phyloP scores from a whole-genome alignment of 2,329 filamentous ascomycete species.

The Phyllosticta capitalensis region DNA sequence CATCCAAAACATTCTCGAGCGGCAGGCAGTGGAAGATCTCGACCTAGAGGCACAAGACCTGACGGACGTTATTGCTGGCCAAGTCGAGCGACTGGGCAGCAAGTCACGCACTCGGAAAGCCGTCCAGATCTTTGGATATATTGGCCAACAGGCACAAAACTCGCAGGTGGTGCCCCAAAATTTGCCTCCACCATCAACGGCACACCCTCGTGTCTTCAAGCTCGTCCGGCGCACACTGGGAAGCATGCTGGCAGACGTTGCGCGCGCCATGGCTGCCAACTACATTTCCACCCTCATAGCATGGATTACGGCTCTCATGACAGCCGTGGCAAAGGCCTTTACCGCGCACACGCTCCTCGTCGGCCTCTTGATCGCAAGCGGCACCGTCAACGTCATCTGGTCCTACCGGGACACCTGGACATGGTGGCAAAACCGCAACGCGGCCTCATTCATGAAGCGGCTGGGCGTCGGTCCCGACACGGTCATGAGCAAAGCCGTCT shows the following conservation, averaged over 20 bases:
- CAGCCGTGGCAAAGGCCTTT: conserved; percentile 56
- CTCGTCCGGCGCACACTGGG: conserved; percentile 49
- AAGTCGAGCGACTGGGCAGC: conserved; percentile 63
- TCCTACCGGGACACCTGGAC: conserved; percentile 61
- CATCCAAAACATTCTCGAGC: conserved; percentile 33
- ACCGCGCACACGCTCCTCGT: conserved; percentile 69
- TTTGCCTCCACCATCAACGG: neutral
- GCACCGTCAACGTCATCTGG: conserved; percentile 63
- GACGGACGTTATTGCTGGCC: conserved; percentile 65
- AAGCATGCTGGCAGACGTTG: conserved; percentile 6
- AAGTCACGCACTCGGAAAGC: conserved; percentile 68
- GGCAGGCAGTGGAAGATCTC: conserved; percentile 65
- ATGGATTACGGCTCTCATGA: conserved; percentile 59
- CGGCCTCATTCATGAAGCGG: conserved; percentile 68
- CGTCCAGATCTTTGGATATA: conserved; percentile 67
- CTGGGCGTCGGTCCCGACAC: conserved; percentile 71
- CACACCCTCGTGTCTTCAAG: conserved; percentile 24
- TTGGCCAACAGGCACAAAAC: conserved; percentile 59
- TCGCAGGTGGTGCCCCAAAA: conserved; percentile 34
- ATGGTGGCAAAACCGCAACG: conserved; percentile 81
- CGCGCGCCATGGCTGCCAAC: conserved; percentile 6
- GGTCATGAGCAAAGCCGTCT: conserved; percentile 78
- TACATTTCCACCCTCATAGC: conserved; percentile 67
- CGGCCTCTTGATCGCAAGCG: conserved; percentile 56
- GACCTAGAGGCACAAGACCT: conserved; percentile 64